Conservation (phyloP, 2,329 filamentous ascomycete species). For the Arthrobotrys megalospora region DNA sequence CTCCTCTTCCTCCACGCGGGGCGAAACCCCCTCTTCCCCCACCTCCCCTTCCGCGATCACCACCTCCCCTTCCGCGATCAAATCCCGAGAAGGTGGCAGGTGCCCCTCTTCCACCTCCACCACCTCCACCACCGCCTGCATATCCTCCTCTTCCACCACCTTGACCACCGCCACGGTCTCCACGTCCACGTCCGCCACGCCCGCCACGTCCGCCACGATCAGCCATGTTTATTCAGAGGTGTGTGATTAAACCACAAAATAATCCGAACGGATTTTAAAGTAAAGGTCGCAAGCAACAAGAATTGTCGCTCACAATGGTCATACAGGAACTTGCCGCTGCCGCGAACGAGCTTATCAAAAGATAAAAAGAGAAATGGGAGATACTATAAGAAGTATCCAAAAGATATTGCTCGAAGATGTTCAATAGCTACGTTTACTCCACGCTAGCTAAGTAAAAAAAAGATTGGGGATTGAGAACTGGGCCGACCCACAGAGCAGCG, state of each 20-base stretch:
- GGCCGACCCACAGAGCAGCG: conserved; percentile 29
- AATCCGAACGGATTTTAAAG: conserved; percentile 34
- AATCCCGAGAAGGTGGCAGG: background rate
- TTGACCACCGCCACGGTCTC: conserved; percentile 18
- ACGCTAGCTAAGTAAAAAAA: conserved; percentile 1
- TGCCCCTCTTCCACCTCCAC: conserved; percentile 19
- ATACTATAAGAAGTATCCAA: background rate
- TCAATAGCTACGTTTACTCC: background rate
- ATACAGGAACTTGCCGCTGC: background rate
- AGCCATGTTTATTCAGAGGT: conserved; percentile 55
- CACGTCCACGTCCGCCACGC: conserved; percentile 25
- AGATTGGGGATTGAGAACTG: conserved; percentile 7
- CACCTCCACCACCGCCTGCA: conserved; percentile 32
- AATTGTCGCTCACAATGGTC: background rate
- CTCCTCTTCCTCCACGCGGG: conserved; percentile 61
- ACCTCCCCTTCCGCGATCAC: conserved; percentile 62
- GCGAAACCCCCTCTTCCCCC: conserved; percentile 63
- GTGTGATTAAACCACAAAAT: conserved; percentile 47
- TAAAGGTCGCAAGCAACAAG: conserved; percentile 20
- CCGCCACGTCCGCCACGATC: conserved; percentile 44
- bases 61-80: conserved; percentile 62
- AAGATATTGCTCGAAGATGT: background rate
- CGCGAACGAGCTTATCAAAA: background rate
- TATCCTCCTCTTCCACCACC: conserved; percentile 21
- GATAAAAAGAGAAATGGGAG: background rate